Percentiles rank a stretch among this genome's conserved stretches.
Evolutionary conservation across 179 eudicot genomes (phyloP).

Genomic region (Gypsophila paniculata): DNA sequence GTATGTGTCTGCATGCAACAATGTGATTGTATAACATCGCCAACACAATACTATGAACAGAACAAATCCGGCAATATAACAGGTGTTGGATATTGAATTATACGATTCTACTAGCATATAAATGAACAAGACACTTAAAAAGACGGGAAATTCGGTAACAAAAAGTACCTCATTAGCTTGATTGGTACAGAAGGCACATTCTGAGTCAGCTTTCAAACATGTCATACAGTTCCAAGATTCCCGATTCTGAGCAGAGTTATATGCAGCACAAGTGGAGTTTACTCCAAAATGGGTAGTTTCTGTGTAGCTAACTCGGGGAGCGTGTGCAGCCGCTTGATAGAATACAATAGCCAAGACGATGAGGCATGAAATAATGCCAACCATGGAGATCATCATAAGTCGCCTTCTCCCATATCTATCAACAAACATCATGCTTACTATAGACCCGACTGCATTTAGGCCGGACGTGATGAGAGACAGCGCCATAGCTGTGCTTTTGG

Average conservation of each 20-base stretch:
- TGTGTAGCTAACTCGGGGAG: conserved; percentile 44
- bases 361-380: conserved; percentile 64
- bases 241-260: conserved; percentile 30
- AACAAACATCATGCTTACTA: conserved; percentile 70
- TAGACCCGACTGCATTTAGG: conserved; percentile 67
- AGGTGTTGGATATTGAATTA: background rate
- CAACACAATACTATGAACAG: conserved; percentile 1
- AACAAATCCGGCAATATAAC: background rate
- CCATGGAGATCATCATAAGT: conserved; percentile 72
- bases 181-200: conserved; percentile 65
- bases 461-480: conserved; percentile 82
- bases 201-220: conserved; percentile 57
- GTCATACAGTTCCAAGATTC: conserved; percentile 70
- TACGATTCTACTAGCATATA: background rate
- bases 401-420: conserved; percentile 76
- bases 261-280: conserved; percentile 63
- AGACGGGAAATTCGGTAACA: background rate
- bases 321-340: conserved; percentile 46
- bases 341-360: conserved; percentile 54
- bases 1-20: conserved; percentile 2
- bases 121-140: background rate
- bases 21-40: conserved; percentile 6
- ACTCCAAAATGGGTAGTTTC: conserved; percentile 60
- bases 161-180: conserved; percentile 45
- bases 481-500: conserved; percentile 75